Evolutionary conservation across 2,329 filamentous ascomycete genomes (phyloP), one percentile per base, ranked within the genome.

Genomic region (Trichoderma breve): DNA sequence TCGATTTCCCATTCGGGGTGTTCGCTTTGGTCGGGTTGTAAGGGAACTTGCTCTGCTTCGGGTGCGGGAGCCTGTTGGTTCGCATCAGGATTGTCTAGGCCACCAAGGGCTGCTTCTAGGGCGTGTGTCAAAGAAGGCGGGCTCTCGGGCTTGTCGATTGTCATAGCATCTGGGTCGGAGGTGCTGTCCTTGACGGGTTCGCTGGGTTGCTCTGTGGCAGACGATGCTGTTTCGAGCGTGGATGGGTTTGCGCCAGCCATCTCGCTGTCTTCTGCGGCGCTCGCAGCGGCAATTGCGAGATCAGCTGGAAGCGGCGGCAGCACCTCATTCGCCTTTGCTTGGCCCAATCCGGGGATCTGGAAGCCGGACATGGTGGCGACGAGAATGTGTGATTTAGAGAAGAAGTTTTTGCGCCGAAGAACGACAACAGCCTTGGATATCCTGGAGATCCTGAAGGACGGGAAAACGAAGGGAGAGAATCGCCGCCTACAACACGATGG

Each of bases 1-100:
- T 95, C 93, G 8, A 87, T 84, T 78, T 97, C 93, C 93, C 94
- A 98, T 80, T 98, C 95, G 3, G 92, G 91, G 58, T 92, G 85
- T 12, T 82, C 84, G 70, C 76, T 76, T 63, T 80, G 74, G 14
- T 80, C 81, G 43, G 78, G 77, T 61, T 80, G 80, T n/a, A 81
- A 78, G 68, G 63, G 70, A 3, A 61, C 61, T 39, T 71, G 75
- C 4, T 72, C 72, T 51, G 74, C 66, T 39, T 73, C 55, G 12
- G 43, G 65, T 4, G 63, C 43, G 69, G 64, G 60, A 26, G 58
- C 58, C 34, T 58, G 62, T 47, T 71, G 63, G 34, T 18, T 14
- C 3, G 72, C 61, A 14, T 67, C 71, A 18, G 71, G 55, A 6
- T 73, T 72, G 11, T 78, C 78, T 18, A 84, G 77, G 7, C 82